phyloP scores from a whole-genome alignment of 805 yeast species.

The Saccharomycopsis fibuligera region DNA sequence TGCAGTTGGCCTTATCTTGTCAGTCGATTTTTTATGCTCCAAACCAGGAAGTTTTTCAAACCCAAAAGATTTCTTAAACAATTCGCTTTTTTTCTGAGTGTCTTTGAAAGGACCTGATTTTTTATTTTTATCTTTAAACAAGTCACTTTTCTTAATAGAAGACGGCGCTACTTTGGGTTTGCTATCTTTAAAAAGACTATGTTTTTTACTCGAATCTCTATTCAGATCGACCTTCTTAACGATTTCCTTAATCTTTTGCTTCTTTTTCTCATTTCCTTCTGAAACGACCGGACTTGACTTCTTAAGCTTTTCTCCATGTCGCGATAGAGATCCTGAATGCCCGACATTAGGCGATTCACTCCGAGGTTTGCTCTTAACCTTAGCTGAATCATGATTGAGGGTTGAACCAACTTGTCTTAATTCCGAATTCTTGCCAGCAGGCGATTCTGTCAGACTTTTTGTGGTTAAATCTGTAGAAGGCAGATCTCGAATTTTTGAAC shows the following conservation, averaged over 20 bases:
- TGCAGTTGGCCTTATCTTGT: too few relatives aligned
- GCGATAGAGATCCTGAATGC: background rate
- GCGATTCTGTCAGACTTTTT: too few relatives aligned
- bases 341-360: background rate
- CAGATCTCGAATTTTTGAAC: too few relatives aligned
- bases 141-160: constrained; percentile 14
- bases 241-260: constrained; percentile 10
- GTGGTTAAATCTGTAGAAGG: too few relatives aligned
- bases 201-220: constrained; percentile 16
- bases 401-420: too few relatives aligned
- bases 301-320: constrained; percentile 1
- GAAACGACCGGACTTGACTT: background rate
- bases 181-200: constrained; percentile 15
- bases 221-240: constrained; percentile 7
- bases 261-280: constrained; percentile 2
- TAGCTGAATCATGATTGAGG: too few relatives aligned
- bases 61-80: too few relatives aligned
- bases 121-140: constrained; percentile 10
- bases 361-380: background rate
- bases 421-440: too few relatives aligned
- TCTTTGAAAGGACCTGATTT: constrained; percentile 1
- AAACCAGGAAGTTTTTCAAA: background rate
- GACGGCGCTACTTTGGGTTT: background rate
- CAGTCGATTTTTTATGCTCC: background rate
- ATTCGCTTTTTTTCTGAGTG: background rate